phyloP scores from a whole-genome alignment of 352 stramenopile species.

The Phytophthora meadii region DNA sequence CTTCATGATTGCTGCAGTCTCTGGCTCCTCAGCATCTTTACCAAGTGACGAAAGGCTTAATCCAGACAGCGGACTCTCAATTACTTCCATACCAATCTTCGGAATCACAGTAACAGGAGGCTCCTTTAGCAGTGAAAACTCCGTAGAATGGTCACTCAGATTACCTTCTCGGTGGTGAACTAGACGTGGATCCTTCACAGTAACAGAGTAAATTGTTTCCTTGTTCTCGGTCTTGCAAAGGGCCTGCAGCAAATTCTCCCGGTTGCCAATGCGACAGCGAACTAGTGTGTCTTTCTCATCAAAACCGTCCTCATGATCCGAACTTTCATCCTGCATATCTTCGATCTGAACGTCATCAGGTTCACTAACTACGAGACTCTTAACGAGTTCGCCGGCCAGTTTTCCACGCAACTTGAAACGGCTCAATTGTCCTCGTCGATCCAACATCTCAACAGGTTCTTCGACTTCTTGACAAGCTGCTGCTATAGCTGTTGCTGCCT shows the following conservation, averaged over 20 bases:
- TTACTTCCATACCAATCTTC: slow-evolving; percentile 31
- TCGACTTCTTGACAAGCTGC: slow-evolving; percentile 55
- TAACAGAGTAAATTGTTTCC: slow-evolving; percentile 43
- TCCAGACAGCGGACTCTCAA: slow-evolving; percentile 68
- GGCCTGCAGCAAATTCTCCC: slow-evolving; percentile 21
- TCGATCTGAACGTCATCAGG: not conserved
- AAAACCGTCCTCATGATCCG: slow-evolving; percentile 69
- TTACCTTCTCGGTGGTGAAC: slow-evolving; percentile 11
- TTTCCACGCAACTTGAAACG: slow-evolving; percentile 74
- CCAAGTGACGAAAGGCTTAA: slow-evolving; percentile 42
- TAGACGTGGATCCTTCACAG: slow-evolving; percentile 56
- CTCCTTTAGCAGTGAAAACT: slow-evolving; percentile 64
- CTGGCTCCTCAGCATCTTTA: slow-evolving; percentile 68
- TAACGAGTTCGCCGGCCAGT: slow-evolving; percentile 46
- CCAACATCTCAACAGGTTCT: slow-evolving; percentile 64
- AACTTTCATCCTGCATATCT: slow-evolving; percentile 24
- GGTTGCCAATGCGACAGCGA: slow-evolving; percentile 22
- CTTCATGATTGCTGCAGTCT: slow-evolving; percentile 58
- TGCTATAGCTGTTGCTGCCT: slow-evolving; percentile 67
- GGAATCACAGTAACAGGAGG: slow-evolving; percentile 37
- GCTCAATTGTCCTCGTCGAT: slow-evolving; percentile 71
- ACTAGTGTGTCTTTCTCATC: slow-evolving; percentile 10
- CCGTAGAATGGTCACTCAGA: slow-evolving; percentile 2
- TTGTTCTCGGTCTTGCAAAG: slow-evolving; percentile 14
- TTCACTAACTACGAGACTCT: slow-evolving; percentile 26